Evolutionary conservation across 306 rosid species (phyloP).

Genomic region (Trichosanthes cucumerina): DNA sequence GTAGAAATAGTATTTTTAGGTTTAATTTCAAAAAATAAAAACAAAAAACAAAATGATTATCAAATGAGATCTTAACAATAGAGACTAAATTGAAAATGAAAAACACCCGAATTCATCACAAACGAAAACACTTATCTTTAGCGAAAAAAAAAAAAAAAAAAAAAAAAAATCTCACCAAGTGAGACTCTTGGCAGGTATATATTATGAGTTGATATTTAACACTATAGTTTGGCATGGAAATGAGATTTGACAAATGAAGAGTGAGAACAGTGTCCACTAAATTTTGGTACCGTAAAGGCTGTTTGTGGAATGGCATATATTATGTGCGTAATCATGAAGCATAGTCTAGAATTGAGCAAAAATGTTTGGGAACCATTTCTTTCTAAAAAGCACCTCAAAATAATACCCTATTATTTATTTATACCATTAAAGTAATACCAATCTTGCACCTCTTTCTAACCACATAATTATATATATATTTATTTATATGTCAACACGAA

Average conservation of each 20-base stretch:
- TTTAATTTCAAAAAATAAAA: too few relatives aligned
- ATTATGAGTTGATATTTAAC: neutral
- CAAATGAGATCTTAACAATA: too few relatives aligned
- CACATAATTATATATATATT: neutral
- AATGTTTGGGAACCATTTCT: neutral
- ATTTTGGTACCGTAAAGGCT: neutral
- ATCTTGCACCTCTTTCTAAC: neutral
- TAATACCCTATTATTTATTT: neutral
- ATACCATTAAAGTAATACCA: neutral
- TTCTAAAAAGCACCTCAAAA: neutral
- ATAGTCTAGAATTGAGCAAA: neutral
- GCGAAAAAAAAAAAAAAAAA: too few relatives aligned
- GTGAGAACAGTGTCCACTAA: neutral
- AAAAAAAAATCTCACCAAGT: neutral
- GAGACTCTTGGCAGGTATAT: neutral
- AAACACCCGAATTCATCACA: too few relatives aligned
- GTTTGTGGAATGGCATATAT: neutral
- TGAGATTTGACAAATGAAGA: neutral
- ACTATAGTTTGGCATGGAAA: neutral
- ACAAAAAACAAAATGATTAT: too few relatives aligned
- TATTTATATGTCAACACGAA: too few relatives aligned
- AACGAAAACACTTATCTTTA: too few relatives aligned
- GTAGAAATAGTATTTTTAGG: too few relatives aligned
- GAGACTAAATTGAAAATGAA: too few relatives aligned
- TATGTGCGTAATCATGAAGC: slow-evolving; percentile 12